These are phyloP conservation scores for Geotrichum restrictum DNA, from an alignment of 1,139 yeast genomes.

Conservation along the genomic window DNA sequence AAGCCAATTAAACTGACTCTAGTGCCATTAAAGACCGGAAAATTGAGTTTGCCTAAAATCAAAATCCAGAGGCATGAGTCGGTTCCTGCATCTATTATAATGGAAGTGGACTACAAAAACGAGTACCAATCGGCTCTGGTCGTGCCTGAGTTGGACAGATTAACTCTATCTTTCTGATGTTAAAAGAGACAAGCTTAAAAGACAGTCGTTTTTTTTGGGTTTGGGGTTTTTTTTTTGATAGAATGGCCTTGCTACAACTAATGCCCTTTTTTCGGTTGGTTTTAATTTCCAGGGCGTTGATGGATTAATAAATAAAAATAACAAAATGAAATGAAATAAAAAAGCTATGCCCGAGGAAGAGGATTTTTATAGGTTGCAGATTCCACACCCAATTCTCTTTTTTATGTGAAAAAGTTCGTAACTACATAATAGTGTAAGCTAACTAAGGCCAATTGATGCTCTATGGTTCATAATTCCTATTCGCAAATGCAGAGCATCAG, in stretches of 20 bases:
- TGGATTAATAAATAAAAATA: no score
- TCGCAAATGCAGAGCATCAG: slow-evolving; percentile 61
- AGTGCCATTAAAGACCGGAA: slow-evolving; percentile 75
- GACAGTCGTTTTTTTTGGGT: neutral
- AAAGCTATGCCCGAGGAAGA: no score
- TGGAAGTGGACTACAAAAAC: slow-evolving; percentile 64
- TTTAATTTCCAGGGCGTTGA: no score
- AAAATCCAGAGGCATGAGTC: slow-evolving; percentile 36
- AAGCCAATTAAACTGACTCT: slow-evolving; percentile 46
- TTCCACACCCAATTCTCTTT: no score
- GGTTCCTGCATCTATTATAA: slow-evolving; percentile 39
- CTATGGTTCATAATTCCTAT: slow-evolving; percentile 34
- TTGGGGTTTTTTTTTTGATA: neutral
- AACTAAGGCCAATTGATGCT: neutral
- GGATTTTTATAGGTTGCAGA: no score
- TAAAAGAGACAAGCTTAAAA: no score
- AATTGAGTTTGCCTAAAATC: slow-evolving; percentile 61
- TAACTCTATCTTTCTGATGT: slow-evolving; percentile 39
- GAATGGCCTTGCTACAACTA: no score
- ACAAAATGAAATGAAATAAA: no score
- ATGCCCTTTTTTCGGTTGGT: no score
- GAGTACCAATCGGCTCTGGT: slow-evolving; percentile 65
- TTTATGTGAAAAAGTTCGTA: no score
- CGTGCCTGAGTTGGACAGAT: slow-evolving; percentile 64
- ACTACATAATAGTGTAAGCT: no score